Evolutionary conservation across 371 early-diverging fungal genomes (phyloP).

Genomic region (Syncephalastrum sp.): DNA sequence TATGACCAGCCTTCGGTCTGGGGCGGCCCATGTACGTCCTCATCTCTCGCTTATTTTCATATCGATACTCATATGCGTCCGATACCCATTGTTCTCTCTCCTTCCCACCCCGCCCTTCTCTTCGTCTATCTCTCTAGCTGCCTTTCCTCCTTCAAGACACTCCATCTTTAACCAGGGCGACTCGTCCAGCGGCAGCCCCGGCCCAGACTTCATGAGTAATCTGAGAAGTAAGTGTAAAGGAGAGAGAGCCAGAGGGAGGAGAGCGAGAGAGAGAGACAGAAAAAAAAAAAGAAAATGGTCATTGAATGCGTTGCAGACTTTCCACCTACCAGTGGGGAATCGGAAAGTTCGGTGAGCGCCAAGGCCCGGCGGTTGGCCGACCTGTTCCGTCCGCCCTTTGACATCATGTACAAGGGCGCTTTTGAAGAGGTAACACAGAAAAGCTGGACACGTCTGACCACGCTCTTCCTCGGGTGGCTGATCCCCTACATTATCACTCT

Average conservation of each 20-base stretch:
- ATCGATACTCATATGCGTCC: too few relatives aligned
- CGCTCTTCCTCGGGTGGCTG: not conserved
- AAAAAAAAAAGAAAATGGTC: not conserved
- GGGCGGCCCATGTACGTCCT: not conserved
- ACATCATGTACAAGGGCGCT: conserved; percentile 79
- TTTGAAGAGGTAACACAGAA: conserved; percentile 62
- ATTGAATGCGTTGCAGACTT: not conserved
- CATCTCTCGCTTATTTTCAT: too few relatives aligned
- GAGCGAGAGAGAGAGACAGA: not conserved
- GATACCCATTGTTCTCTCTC: too few relatives aligned
- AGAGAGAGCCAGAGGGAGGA: not conserved
- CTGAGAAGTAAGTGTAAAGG: not conserved
- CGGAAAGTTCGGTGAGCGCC: conserved; percentile 13
- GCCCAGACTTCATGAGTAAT: conserved; percentile 19
- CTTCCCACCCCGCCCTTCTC: too few relatives aligned
- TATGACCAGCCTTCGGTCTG: conserved; percentile 11
- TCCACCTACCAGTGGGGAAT: conserved; percentile 6
- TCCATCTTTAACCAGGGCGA: conserved; percentile 54
- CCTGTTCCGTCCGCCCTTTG: conserved; percentile 85
- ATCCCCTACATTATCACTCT: not conserved
- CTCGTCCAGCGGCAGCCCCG: conserved; percentile 36
- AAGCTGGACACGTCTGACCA: not conserved
- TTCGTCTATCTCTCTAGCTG: not conserved
- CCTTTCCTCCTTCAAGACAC: conserved; percentile 8
- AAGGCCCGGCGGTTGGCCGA: conserved; percentile 62